Evolutionary conservation across 2,329 filamentous ascomycete species (phyloP).

Genomic region (Diaporthe helianthi): DNA sequence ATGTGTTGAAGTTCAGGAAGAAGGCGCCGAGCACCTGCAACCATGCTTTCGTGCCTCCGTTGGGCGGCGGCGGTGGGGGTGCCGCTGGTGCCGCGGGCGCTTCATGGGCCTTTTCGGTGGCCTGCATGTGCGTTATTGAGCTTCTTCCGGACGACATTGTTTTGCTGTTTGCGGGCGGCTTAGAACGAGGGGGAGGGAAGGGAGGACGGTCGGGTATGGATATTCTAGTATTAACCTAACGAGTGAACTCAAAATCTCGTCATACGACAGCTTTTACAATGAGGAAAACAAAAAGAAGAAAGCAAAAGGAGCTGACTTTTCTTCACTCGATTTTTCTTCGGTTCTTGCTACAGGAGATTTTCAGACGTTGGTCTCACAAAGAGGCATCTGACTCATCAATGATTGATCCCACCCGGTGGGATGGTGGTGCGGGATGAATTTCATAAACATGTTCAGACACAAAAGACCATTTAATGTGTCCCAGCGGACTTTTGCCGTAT

Average conservation of each 20-base stretch:
- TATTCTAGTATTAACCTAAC: not conserved
- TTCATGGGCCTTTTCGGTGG: not conserved
- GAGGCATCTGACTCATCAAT: too few relatives aligned
- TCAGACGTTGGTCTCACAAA: not conserved
- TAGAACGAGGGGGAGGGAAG: not conserved
- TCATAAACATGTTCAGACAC: not conserved
- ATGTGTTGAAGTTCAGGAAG: slow-evolving; percentile 63
- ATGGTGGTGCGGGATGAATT: too few relatives aligned
- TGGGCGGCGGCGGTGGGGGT: slow-evolving; percentile 34
- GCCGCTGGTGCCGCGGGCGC: too few relatives aligned
- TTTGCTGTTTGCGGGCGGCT: not conserved
- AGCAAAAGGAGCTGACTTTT: not conserved
- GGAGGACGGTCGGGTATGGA: too few relatives aligned
- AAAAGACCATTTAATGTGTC: not conserved
- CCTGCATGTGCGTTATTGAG: not conserved
- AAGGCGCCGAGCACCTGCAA: slow-evolving; percentile 59
- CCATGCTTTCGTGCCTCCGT: slow-evolving; percentile 64
- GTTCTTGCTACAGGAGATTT: not conserved
- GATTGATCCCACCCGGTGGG: too few relatives aligned
- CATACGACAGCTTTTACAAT: not conserved
- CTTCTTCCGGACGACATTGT: not conserved
- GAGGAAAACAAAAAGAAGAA: not conserved
- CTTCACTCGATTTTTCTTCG: not conserved
- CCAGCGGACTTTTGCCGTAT: not conserved
- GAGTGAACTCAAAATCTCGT: not conserved